Evolutionary conservation across 257 asterid genomes (phyloP), one percentile per base, ranked within the genome.

Genomic region (Fraxinus excelsior): DNA sequence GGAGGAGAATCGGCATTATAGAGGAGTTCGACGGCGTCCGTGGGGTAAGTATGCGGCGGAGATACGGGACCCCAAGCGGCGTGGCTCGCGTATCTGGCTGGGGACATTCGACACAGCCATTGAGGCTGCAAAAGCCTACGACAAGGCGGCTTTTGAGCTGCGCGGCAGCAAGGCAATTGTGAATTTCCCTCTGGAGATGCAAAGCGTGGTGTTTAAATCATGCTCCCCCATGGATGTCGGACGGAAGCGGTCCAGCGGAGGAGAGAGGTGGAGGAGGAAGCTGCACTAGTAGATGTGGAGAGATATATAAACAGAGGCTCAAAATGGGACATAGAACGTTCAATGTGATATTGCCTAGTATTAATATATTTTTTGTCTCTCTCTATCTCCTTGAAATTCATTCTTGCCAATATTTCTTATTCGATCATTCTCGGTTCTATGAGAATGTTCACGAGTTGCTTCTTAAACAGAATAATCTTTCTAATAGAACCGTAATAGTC

Each of bases 31-130:
- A 73, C 82, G 68, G 77, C 84, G 90, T 70, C 88, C 88, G 38
- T 91, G 92, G 94, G 96, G 96, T 0, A 91, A 87, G 74, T 91
- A 77, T 66, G 92, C 96, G 18, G 89, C 92, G 78, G 94, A 91
- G 91, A 91, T 91, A 13, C 94, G 94, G 0, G 91, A 89, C 49
- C 94, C 96, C 3, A 74, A 71, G 34, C 82, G 89, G 42, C 81
- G 88, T 0, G 94, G 94, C 6, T 82, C 87, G 0, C 82, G 92
- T 21, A 88, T 89, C 28, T 91, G 96, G 94, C 80, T 92, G 0
- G 97, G 97, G 42, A 92, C 97, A 0, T 92, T 82, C 77, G 85
- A 87, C 35, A 85, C 85, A 1, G 91, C 94, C 19, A 70, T 75
- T 64, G 92, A 89, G 53, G 97, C 96, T 5, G 97, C 97, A 0